These are phyloP conservation scores for Cyclostephanos invisitatus DNA, from an alignment of 108 stramenopile species.

Conservation along the genomic window DNA sequence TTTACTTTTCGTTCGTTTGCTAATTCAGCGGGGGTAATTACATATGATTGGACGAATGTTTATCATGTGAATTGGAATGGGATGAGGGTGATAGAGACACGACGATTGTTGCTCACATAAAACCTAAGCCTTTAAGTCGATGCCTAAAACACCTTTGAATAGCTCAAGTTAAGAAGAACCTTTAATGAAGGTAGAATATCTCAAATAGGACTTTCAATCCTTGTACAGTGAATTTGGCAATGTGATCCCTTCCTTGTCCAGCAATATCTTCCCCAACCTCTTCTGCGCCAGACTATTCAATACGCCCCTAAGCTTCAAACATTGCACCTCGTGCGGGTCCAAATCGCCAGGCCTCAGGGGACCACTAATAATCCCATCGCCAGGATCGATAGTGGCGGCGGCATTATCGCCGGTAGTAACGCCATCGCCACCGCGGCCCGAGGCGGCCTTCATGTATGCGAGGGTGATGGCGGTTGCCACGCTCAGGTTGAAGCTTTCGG, in stretches of 20 bases:
- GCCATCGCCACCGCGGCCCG: conserved; percentile 34
- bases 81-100: too few species aligned
- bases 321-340: conserved; percentile 65
- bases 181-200: not conserved
- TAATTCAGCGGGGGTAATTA: not conserved
- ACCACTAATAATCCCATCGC: conserved; percentile 29
- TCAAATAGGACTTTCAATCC: not conserved
- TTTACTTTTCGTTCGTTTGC: not conserved
- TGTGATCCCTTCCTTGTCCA: conserved; percentile 61
- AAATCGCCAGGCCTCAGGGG: conserved; percentile 82
- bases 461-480: conserved; percentile 86
- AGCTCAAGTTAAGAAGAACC: too few species aligned
- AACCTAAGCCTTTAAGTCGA: too few species aligned
- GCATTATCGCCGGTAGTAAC: not conserved
- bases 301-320: conserved; percentile 65
- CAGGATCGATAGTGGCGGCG: not conserved
- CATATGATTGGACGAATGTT: not conserved
- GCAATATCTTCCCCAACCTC: conserved; percentile 58
- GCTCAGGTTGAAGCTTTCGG: conserved; percentile 87
- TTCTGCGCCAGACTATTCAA: conserved; percentile 74
- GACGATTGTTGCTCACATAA: too few species aligned
- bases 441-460: conserved; percentile 71
- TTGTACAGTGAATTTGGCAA: conserved; percentile 52
- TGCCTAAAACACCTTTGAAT: too few species aligned
- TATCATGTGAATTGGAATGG: not conserved